phyloP scores from a whole-genome alignment of 2,329 filamentous ascomycete genomes.

The Clarireedia monteithiana region DNA sequence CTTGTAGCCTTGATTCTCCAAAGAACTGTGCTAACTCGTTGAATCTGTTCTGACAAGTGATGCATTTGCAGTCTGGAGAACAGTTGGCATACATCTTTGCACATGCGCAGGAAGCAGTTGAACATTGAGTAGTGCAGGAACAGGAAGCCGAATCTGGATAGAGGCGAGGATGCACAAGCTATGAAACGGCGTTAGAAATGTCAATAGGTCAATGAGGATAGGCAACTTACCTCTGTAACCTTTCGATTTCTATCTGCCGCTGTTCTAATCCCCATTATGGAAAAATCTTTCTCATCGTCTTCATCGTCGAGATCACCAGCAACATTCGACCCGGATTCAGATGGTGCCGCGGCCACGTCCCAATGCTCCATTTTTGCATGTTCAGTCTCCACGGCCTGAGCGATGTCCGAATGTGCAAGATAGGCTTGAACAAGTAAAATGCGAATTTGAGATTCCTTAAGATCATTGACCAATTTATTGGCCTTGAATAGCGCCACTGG shows the following conservation, averaged over 20 bases:
- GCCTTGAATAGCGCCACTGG: background rate
- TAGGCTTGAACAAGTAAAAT: slow-evolving; percentile 7
- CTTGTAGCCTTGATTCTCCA: background rate
- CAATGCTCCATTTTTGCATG: slow-evolving; percentile 6
- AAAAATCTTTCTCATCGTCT: background rate
- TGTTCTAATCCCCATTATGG: background rate
- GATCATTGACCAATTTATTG: slow-evolving; percentile 4
- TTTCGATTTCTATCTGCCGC: background rate
- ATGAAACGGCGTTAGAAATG: background rate
- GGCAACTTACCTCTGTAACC: slow-evolving; percentile 1
- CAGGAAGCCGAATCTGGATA: background rate
- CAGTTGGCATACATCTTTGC: background rate
- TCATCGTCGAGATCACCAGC: background rate
- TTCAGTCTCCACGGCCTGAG: slow-evolving; percentile 1
- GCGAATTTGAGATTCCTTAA: slow-evolving; percentile 6
- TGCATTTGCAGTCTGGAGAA: background rate
- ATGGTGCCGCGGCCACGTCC: background rate
- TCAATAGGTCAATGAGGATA: too few species aligned
- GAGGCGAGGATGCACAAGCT: background rate
- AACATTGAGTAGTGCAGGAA: background rate
- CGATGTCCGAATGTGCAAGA: background rate
- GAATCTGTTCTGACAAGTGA: background rate
- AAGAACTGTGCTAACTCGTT: slow-evolving; percentile 2
- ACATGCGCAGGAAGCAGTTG: background rate
- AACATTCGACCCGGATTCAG: background rate